phyloP scores from a whole-genome alignment of 2,329 filamentous ascomycete species.

The Diplodia corticola region DNA sequence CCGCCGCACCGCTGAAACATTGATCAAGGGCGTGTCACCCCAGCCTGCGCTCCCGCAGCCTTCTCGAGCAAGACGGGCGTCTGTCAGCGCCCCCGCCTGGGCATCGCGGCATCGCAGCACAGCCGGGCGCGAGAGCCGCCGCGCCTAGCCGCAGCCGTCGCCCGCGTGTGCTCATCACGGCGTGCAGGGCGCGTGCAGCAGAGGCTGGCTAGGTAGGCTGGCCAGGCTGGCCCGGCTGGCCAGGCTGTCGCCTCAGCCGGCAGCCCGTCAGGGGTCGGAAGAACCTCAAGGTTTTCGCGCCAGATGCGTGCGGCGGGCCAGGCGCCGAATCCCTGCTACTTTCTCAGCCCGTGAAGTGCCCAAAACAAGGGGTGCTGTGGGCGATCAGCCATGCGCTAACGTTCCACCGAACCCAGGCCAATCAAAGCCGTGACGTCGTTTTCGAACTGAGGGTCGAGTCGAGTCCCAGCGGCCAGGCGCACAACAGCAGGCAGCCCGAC shows the following conservation, averaged over 20 bases:
- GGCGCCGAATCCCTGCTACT: constrained; percentile 9
- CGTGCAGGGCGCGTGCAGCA: neutral
- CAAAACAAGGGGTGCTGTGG: constrained; percentile 13
- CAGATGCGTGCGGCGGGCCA: constrained; percentile 16
- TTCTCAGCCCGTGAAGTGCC: constrained; percentile 9
- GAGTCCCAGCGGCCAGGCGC: neutral
- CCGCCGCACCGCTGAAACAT: constrained; percentile 18
- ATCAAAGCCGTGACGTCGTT: constrained; percentile 10
- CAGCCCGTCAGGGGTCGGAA: constrained; percentile 14
- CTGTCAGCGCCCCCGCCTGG: constrained; percentile 6
- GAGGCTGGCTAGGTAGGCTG: neutral
- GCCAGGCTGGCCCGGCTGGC: neutral
- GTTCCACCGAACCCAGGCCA: constrained; percentile 4
- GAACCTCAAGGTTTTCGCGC: constrained; percentile 12
- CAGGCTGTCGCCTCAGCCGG: constrained; percentile 13
- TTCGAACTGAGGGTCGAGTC: neutral
- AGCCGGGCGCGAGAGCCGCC: constrained; percentile 6
- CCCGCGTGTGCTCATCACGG: neutral
- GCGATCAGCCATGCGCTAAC: constrained; percentile 16
- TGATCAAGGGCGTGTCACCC: constrained; percentile 16
- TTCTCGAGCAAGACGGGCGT: constrained; percentile 2
- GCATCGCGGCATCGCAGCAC: neutral
- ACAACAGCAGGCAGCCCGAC: neutral
- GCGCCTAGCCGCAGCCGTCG: neutral
- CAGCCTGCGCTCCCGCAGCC: constrained; percentile 8